Conservation (phyloP, 257 asterid species). For the Salvia miltiorrhiza region DNA sequence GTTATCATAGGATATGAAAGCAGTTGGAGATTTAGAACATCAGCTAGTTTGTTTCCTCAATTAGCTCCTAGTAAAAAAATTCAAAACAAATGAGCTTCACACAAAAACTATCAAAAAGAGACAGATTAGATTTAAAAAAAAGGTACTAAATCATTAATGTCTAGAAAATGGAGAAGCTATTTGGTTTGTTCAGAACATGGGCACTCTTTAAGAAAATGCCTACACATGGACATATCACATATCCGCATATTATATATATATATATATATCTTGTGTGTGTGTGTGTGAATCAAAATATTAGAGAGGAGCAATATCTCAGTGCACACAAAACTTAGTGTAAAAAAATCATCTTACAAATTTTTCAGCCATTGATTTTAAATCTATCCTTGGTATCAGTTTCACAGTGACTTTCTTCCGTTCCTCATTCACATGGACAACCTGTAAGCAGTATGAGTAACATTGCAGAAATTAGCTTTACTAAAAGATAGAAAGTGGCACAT, state of each 20-base stretch:
- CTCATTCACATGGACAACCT: conserved; percentile 76
- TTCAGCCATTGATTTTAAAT: conserved; percentile 85
- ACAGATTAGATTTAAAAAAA: too few relatives aligned
- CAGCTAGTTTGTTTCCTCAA: not conserved
- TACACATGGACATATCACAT: not conserved
- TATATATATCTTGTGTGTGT: not conserved
- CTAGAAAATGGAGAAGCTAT: not conserved
- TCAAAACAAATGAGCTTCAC: too few relatives aligned
- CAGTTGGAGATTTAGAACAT: not conserved
- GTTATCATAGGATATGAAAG: not conserved
- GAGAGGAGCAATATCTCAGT: not conserved
- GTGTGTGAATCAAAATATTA: not conserved
- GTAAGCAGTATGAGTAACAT: conserved; percentile 20
- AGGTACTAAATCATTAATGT: not conserved
- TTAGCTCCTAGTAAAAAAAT: not conserved
- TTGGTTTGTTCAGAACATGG: not conserved
- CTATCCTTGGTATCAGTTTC: conserved; percentile 88
- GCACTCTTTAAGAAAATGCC: not conserved
- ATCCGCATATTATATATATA: not conserved
- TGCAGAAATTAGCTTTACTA: conserved; percentile 10
- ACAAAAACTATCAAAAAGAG: too few relatives aligned
- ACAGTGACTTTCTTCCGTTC: conserved; percentile 68
- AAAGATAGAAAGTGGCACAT: not conserved
- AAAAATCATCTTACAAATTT: conserved; percentile 63
- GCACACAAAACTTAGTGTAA: not conserved